Evolutionary conservation across 352 stramenopile species (phyloP).

Genomic region (Globisporangium alternatum): DNA sequence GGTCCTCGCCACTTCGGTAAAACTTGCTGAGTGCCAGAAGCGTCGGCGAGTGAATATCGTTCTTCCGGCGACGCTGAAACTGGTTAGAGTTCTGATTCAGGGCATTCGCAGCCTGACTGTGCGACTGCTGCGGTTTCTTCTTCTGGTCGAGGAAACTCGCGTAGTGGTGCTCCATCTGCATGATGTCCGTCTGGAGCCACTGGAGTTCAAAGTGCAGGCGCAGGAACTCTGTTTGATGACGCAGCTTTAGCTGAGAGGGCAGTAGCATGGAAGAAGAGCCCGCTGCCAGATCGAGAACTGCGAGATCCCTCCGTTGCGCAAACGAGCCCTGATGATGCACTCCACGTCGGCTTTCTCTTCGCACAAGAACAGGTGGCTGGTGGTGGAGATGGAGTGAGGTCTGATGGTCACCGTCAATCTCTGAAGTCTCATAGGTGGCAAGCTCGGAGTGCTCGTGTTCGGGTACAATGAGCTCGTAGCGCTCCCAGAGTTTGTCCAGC

Average conservation of each 20-base stretch:
- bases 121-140: slow-evolving; percentile 25
- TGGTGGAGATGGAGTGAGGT: background rate
- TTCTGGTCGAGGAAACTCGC: slow-evolving; percentile 39
- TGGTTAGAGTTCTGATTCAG: background rate
- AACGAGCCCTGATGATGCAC: background rate
- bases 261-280: background rate
- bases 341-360: background rate
- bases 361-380: background rate
- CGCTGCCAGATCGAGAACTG: background rate
- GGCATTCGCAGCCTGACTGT: background rate
- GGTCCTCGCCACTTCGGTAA: slow-evolving; percentile 1
- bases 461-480: slow-evolving; percentile 13
- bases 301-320: slow-evolving; percentile 1
- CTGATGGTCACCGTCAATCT: background rate
- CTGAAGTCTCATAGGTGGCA: background rate
- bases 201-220: slow-evolving; percentile 34
- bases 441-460: slow-evolving; percentile 3
- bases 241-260: slow-evolving; percentile 1
- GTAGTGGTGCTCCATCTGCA: slow-evolving; percentile 40
- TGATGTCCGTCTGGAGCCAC: slow-evolving; percentile 44
- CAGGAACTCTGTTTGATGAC: slow-evolving; percentile 28
- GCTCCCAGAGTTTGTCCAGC: slow-evolving; percentile 16
- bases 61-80: background rate
- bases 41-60: background rate
- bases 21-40: slow-evolving; percentile 11